Evolutionary conservation across 2,329 filamentous ascomycete genomes (phyloP), one percentile per base, ranked within the genome.

Genomic region (Scopulariopsis brevicaulis): DNA sequence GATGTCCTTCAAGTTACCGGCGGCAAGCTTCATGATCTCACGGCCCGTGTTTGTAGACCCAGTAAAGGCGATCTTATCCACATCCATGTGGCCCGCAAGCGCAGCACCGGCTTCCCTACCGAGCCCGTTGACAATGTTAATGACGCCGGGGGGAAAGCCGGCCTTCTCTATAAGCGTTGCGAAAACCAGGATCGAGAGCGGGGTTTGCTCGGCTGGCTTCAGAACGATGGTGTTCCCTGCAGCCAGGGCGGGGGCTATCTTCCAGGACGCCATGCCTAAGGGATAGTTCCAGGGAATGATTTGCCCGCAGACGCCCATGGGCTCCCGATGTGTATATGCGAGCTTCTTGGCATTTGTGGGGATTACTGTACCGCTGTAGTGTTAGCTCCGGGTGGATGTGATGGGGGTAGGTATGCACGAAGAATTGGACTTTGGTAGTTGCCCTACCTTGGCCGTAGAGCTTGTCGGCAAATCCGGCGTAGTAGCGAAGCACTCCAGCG

Each of bases 201-300:
- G 83, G 1, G 82, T 83, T 67, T 84, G 80, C 64, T 85, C 82
- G 14, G 82, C 79, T 3, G 81, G 75, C 69, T 85, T 86, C 34
- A 85, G 69, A 37, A 86, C 74, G 24, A 85, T 71, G 0, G 80
- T 80, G 67, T 85, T 85, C 57, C 83, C 83, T 55, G 79, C 77
- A 20, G 81, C 80, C 37, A 85, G 65, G 5, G 81, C 81, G 12
- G 87, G 87, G 7, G 84, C 86, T 2, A 90, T 76, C 65, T 90
- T 90, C 83, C 85, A 89, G 1, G 81, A 79, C 12, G 84, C 84
- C 84, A 89, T 89, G 6, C 77, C 75, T 0, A 89, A 72, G 3
- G 86, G 86, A 61, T 84, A 88, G 67, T 90, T 90, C 86, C 86
- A 90, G 0, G 86, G 85, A 57, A 88, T 87, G 58, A 90, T 88